Evolutionary conservation across 1,284 basidiomycete species (phyloP), one percentile per base, ranked within the genome.

Genomic region (Puccinia coronata): DNA sequence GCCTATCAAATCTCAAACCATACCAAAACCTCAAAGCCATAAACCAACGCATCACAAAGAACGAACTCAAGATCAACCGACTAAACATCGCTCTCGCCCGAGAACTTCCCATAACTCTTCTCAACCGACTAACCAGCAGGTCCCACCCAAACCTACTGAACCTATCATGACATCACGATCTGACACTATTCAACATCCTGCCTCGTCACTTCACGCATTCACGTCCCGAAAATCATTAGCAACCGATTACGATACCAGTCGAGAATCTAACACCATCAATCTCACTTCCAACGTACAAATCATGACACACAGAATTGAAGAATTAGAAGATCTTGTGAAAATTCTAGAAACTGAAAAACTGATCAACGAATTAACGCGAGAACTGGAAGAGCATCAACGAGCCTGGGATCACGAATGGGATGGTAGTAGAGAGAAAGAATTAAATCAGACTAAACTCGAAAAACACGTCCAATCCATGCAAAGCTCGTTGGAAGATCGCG

Each of bases 291-390:
- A 70, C 67, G 20, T 51, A 20, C 67, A 49, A 34, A 55, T 51
- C 51, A 39, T 73, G 23, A 36, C 55, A 36, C 71, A 73, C 25
- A 73, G 49, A 73, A 73, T 73, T 16, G 23, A 55, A 53, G 71
- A 73, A 39, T 57, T 73, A 23, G 18, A 73, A 57, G 51, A 51
- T 18, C 25, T 57, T 18, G 34, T 73, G 28, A 49, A 73, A 12
- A 20, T 73, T 2, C 25, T 73, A 16, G 51, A 73, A 36, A 51
- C 34, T 8, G 71, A 73, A 57, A 41, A 28, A 55, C 18, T 23
- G 5, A n/a, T 53, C 4, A 53, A 51, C 34, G 31, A 39, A 57
- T 12, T 73, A 14, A n/a, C 12, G 57, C 47, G 49, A 31, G 25
- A 73, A 57, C 28, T 55, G 16, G 31, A 73, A 53, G 28, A 73